A percentile compares a stretch with the other conserved stretches of the same genome.
Evolutionary conservation across 78 protist species (phyloP).

Genomic region (Speleostelium caveatum): DNA sequence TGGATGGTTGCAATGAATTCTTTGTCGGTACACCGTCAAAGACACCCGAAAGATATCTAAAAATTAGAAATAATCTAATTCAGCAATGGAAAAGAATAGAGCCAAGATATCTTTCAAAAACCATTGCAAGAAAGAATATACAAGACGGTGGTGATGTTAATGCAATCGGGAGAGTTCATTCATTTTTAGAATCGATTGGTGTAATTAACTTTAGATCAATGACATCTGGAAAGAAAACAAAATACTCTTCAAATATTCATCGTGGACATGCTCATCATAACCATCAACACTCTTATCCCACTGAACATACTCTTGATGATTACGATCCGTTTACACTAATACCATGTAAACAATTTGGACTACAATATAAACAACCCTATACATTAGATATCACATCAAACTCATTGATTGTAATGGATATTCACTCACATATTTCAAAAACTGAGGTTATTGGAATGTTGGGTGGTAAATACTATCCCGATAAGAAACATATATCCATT

Average conservation of each 20-base stretch:
- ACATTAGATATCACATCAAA: slow-evolving; percentile 39
- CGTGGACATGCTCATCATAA: neutral
- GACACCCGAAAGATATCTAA: slow-evolving; percentile 73
- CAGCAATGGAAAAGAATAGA: slow-evolving; percentile 23
- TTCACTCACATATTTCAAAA: slow-evolving; percentile 69
- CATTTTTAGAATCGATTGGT: slow-evolving; percentile 53
- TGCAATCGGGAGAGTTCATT: slow-evolving; percentile 66
- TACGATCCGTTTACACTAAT: slow-evolving; percentile 66
- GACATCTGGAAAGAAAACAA: slow-evolving; percentile 2
- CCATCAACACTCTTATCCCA: neutral
- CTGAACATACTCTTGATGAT: neutral
- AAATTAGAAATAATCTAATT: slow-evolving; percentile 46
- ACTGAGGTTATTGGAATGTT: slow-evolving; percentile 88
- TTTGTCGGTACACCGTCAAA: slow-evolving; percentile 30
- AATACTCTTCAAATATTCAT: neutral
- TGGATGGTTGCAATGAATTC: slow-evolving; percentile 27
- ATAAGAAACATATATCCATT: slow-evolving; percentile 7
- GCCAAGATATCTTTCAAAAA: slow-evolving; percentile 42
- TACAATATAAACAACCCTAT: slow-evolving; percentile 33
- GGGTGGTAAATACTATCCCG: slow-evolving; percentile 77
- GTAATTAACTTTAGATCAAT: slow-evolving; percentile 25
- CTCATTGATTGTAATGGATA: slow-evolving; percentile 49
- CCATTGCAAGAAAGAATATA: slow-evolving; percentile 15
- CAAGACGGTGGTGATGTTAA: slow-evolving; percentile 70
- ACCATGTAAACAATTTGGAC: slow-evolving; percentile 10